Percentiles rank a stretch among this genome's conserved stretches.
Conservation (phyloP, 1,284 basidiomycete species). For the Marasmius sp. region DNA sequence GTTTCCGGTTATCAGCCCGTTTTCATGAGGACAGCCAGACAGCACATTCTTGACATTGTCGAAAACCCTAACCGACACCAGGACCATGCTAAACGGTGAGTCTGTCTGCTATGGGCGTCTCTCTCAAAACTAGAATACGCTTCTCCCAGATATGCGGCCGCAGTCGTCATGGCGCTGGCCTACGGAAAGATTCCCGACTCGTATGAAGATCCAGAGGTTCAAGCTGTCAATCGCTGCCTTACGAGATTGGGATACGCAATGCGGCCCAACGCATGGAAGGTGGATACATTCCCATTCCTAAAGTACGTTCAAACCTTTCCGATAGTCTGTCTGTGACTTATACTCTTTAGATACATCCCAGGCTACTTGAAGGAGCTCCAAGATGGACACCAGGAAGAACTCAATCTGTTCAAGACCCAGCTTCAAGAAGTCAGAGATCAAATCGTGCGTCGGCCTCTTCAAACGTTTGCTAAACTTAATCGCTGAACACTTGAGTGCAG, state of each 20-base stretch:
- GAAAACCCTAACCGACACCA: slow-evolving; percentile 33
- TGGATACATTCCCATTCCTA: slow-evolving; percentile 59
- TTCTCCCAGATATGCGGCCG: slow-evolving; percentile 54
- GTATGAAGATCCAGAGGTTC: slow-evolving; percentile 57
- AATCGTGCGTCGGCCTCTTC: slow-evolving; percentile 1
- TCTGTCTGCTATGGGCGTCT: too few relatives aligned
- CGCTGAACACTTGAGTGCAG: slow-evolving; percentile 18
- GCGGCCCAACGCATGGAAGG: slow-evolving; percentile 55
- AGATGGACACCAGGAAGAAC: slow-evolving; percentile 37
- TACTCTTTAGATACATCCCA: slow-evolving; percentile 46
- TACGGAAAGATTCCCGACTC: slow-evolving; percentile 59
- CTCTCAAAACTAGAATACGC: not conserved
- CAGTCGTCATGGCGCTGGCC: slow-evolving; percentile 62
- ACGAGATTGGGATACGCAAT: slow-evolving; percentile 48
- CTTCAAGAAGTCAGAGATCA: slow-evolving; percentile 13
- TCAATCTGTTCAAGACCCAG: slow-evolving; percentile 11
- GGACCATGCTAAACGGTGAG: slow-evolving; percentile 29
- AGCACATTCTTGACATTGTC: slow-evolving; percentile 38
- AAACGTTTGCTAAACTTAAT: not conserved
- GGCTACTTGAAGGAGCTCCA: slow-evolving; percentile 55
- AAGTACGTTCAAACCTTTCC: slow-evolving; percentile 28
- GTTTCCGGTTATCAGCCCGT: slow-evolving; percentile 30
- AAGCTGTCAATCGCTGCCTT: slow-evolving; percentile 48
- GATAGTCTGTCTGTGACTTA: not conserved
- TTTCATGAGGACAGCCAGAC: slow-evolving; percentile 34